Evolutionary conservation across 805 yeast species (phyloP).

Genomic region (Tetrapisispora arboricola): DNA sequence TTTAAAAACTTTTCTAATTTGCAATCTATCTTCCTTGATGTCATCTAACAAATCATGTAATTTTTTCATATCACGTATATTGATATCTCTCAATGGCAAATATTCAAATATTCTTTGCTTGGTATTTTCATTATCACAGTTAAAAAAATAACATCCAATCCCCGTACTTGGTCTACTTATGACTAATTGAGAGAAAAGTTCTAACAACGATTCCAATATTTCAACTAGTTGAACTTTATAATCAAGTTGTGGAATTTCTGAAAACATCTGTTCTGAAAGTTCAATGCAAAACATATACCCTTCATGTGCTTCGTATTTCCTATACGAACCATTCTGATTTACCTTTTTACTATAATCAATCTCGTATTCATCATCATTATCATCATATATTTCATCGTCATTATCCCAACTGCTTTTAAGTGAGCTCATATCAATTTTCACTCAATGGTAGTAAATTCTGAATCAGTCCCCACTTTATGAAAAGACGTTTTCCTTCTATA

Average conservation of each 20-base stretch:
- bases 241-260: conserved; percentile 26
- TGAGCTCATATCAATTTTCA: neutral
- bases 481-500: no score
- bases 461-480: no score
- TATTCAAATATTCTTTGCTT: conserved; percentile 37
- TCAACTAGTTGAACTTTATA: conserved; percentile 37
- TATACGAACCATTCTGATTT: conserved; percentile 9
- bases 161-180: conserved; percentile 60
- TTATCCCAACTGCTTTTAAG: neutral
- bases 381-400: neutral
- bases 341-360: neutral
- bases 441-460: no score
- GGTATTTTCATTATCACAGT: conserved; percentile 30
- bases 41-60: conserved; percentile 45
- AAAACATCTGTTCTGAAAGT: conserved; percentile 37
- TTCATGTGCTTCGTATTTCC: conserved; percentile 41
- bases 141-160: conserved; percentile 60
- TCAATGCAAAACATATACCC: conserved; percentile 58
- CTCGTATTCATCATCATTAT: neutral
- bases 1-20: conserved; percentile 25
- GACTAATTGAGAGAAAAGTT: conserved; percentile 55
- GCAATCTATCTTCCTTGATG: conserved; percentile 16
- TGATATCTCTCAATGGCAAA: conserved; percentile 45
- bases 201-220: conserved; percentile 47
- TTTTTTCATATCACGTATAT: conserved; percentile 45